Evolutionary conservation across 2,329 filamentous ascomycete species (phyloP), one percentile per base, ranked within the genome.

Genomic region (Pezicula carpinea): DNA sequence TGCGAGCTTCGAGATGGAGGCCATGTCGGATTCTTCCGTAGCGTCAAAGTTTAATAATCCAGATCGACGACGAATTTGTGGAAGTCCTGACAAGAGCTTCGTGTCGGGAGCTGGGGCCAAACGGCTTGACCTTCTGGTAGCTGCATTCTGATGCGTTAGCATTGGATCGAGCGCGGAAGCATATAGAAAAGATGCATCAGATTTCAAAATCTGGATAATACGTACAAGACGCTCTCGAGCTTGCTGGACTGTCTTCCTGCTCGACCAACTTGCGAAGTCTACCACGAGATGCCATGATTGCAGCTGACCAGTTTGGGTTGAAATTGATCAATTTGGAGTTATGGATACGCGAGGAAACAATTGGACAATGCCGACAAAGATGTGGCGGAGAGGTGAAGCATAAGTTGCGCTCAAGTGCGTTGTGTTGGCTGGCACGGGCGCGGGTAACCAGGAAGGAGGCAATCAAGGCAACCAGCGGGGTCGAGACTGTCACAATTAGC

Each of bases 151-250:
- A 31, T 40, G 44, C 39, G 48, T 51, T 29, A 55, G 41, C 29
- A 40, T 42, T 19, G n/a, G n/a, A 26, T 6, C 7, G 22, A 43
- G 22, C 14, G 6, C 4, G 29, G 10, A n/a, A 6, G 38, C 6
- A 32, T 33, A 7, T n/a, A 34, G 18, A 34, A 4, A 41, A 11
- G 6, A 33, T 10, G n/a, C n/a, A n/a, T n/a, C n/a, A n/a, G n/a
- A n/a, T n/a, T n/a, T n/a, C n/a, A n/a, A n/a, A n/a, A n/a, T n/a
- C n/a, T n/a, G n/a, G 31, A 49, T 34, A 14, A 36, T 19, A 56
- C 59, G 52, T 53, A 60, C 59, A 57, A 17, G 57, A 53, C 39
- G 50, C 38, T 52, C 55, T 54, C 13, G 56, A 59, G 21, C 34
- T 48, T 34, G 53, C 42, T 8, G 44, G 43, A 38, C 51, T 56